phyloP scores from a whole-genome alignment of 257 asterid genomes.

The Datura wrightii region DNA sequence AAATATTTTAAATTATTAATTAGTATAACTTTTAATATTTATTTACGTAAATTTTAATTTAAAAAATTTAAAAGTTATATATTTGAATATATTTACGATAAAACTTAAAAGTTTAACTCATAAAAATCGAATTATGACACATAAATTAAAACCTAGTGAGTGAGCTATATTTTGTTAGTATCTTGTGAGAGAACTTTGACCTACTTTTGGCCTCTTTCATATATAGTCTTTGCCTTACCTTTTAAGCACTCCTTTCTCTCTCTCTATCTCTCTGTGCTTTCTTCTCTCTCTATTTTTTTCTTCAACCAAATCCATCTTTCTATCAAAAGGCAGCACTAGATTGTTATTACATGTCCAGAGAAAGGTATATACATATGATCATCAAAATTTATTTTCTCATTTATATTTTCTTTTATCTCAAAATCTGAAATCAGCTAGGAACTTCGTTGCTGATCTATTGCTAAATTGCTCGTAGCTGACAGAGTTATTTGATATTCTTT shows the following conservation, averaged over 20 bases:
- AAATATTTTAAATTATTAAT: too few relatives aligned
- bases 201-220: background rate
- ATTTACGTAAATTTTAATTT: too few relatives aligned
- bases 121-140: too few relatives aligned
- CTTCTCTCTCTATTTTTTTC: slow-evolving; percentile 18
- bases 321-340: background rate
- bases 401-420: too few relatives aligned
- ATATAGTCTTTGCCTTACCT: slow-evolving; percentile 39
- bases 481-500: background rate
- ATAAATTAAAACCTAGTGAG: too few relatives aligned
- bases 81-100: too few relatives aligned
- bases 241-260: slow-evolving; percentile 39
- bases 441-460: background rate
- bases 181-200: slow-evolving; percentile 24
- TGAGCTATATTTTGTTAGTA: background rate
- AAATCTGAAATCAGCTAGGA: background rate
- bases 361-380: slow-evolving; percentile 50
- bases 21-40: too few relatives aligned
- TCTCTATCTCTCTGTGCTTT: slow-evolving; percentile 27
- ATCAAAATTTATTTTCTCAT: background rate
- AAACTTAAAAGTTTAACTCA: too few relatives aligned
- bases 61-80: too few relatives aligned
- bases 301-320: slow-evolving; percentile 31
- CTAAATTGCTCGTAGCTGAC: background rate
- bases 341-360: slow-evolving; percentile 69